Base-by-base conservation (phyloP, 495 filamentous ascomycete species). In the Paragyromitra xinjiangensis region DNA sequence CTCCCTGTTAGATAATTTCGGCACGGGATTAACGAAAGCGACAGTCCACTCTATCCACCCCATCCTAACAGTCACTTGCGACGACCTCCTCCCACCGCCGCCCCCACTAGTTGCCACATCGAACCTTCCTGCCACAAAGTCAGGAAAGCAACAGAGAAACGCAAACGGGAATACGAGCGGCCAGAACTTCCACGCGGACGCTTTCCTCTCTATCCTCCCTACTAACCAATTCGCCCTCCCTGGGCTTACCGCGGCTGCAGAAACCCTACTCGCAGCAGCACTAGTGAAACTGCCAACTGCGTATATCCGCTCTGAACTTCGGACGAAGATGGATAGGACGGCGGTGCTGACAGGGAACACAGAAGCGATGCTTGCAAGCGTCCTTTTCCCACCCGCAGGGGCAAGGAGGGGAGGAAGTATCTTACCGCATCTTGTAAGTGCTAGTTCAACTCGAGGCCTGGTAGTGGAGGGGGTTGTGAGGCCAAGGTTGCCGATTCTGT, bases 401-500 rank as follows among this genome's bases (percentile, higher is more conserved):
- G 74, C 70, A 2, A 65, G 44, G 39, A 71, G 75, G 12, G 73
- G 80, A 22, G 59, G 64, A 8, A 72, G 78, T 68, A 50, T 82
- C 14, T 63, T 82, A 16, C 81, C 81, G 5, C 78, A 81, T 65
- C 45, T 82, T 2, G 78, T 81, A 12, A 78, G 77, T 19, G 29
- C 72, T 24, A 19, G 78, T 22, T 62, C 34, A 37, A 73, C 39
- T 2, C 72, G 55, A 12, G 51, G 42, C 14, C 19, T 75, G 34
- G 50, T 22, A n/a, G 19, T 75, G 1, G 77, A 82, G 37, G 81
- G 78, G 26, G 53, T 82, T 64, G 62, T 78, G 24, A 73, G 81
- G n/a, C 81, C 81, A 71, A 66, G 81, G 29, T 11, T 82, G 56
- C 81, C 81, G 12, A 74, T 82, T 65, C 66, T 82, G 9, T 80